Evolutionary conservation across 805 yeast genomes (phyloP), one percentile per base, ranked within the genome.

Genomic region (Nakazawaea ernobii): DNA sequence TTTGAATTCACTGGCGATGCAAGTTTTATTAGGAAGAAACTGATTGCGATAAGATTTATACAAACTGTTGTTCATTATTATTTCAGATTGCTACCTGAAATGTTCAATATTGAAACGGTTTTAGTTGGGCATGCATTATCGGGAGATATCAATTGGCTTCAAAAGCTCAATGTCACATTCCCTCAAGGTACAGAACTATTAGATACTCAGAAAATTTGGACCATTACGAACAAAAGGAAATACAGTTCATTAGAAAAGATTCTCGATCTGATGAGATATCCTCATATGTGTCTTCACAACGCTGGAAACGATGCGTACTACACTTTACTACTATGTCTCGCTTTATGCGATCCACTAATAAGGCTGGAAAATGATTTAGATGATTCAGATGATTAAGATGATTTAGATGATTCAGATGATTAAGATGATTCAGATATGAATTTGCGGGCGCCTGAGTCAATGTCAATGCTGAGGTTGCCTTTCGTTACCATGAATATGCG

Each of bases 261-360:
- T 0, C 63, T 82, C 14, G 60, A 75, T 36, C 57, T 69, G 42
- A 61, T 78, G 43, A 65, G 66, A 27, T 69, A 84, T 6, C 85
- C 86, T 1, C 80, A 79, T 56, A 72, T 80, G 1, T 71, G 68
- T 52, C 63, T 84, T 39, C 90, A 84, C 59, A 84, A 84, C 58
- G 90, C 85, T 1, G 86, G 82, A 2, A 84, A 84, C 56, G 91
- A 84, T 60, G 79, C 87, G 5, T 78, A 80, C 54, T 81, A 71
- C 52, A 84, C 90, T 0, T 59, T 83, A 40, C 48, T 75, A 30
- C 66, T 76, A n/a, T 71, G 76, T 8, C 51, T 81, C 55, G 69
- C 70, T 32, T 56, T 79, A 49, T 67, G 79, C 43, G 86, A 82
- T 58, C 80, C 79, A 1, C n/a, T n/a, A n/a, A n/a, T n/a, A n/a